phyloP scores from a whole-genome alignment of 768 basidiomycete species.

The Suillus bovinus region DNA sequence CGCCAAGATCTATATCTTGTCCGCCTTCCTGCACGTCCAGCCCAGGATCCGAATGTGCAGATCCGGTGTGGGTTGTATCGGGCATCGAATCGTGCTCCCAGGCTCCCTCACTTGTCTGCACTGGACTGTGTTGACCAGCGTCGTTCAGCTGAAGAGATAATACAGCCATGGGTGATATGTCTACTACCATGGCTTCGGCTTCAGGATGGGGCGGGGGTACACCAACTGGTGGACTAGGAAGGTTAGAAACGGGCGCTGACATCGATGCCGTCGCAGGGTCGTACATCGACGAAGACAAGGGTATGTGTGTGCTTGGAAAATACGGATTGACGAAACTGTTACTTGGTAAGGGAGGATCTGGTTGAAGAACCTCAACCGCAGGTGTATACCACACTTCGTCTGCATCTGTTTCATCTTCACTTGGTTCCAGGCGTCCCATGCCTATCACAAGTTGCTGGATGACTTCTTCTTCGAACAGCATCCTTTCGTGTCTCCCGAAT shows the following conservation, averaged over 20 bases:
- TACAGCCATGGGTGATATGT: conserved; percentile 16
- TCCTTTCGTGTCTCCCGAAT: conserved; percentile 57
- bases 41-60: conserved; percentile 16
- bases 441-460: conserved; percentile 87
- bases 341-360: neutral
- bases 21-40: conserved; percentile 31
- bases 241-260: conserved; percentile 7
- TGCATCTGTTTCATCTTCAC: conserved; percentile 37
- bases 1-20: conserved; percentile 43
- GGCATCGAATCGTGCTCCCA: neutral
- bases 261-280: conserved; percentile 24
- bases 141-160: conserved; percentile 20
- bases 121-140: conserved; percentile 8
- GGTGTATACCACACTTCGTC: conserved; percentile 34
- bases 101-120: neutral
- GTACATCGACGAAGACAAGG: conserved; percentile 24
- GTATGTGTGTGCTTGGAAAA: conserved; percentile 44
- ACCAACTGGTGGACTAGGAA: conserved; percentile 14
- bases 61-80: too few relatives aligned
- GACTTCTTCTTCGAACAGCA: conserved; percentile 77
- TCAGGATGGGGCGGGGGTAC: conserved; percentile 19
- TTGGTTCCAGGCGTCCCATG: conserved; percentile 70
- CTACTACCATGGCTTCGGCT: conserved; percentile 16
- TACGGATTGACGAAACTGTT: conserved; percentile 45
- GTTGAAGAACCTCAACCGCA: conserved; percentile 28